Conservation (phyloP, 2,329 filamentous ascomycete species). For the Ophiostoma montium region DNA sequence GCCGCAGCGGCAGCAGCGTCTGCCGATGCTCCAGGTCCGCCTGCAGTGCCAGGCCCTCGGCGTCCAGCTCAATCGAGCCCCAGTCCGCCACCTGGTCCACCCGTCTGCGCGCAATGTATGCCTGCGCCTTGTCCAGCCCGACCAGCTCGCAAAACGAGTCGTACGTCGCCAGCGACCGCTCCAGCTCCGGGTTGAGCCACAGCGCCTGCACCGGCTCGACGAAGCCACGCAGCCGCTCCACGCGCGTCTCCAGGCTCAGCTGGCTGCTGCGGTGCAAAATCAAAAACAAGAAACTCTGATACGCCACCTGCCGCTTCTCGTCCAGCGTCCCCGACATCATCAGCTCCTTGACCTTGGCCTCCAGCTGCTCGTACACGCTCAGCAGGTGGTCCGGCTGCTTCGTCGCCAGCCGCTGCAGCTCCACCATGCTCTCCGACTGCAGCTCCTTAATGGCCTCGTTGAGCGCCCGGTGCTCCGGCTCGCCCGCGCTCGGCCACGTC, state of each 20-base stretch:
- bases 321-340: slow-evolving; percentile 58
- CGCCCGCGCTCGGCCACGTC: slow-evolving; percentile 51
- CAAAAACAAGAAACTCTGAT: slow-evolving; percentile 83
- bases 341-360: slow-evolving; percentile 70
- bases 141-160: slow-evolving; percentile 66
- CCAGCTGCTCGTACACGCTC: slow-evolving; percentile 75
- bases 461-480: slow-evolving; percentile 57
- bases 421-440: slow-evolving; percentile 69
- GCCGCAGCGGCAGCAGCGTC: slow-evolving; percentile 63
- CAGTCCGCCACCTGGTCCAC: slow-evolving; percentile 72
- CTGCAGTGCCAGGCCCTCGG: slow-evolving; percentile 67
- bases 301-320: slow-evolving; percentile 71
- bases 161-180: slow-evolving; percentile 58
- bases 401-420: slow-evolving; percentile 75
- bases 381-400: slow-evolving; percentile 86
- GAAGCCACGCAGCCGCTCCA: slow-evolving; percentile 61
- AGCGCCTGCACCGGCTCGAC: slow-evolving; percentile 66
- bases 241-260: slow-evolving; percentile 55
- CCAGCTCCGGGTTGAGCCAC: slow-evolving; percentile 63
- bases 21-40: slow-evolving; percentile 63
- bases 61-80: slow-evolving; percentile 63
- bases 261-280: slow-evolving; percentile 77
- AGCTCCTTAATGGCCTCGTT: slow-evolving; percentile 84
- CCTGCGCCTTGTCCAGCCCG: slow-evolving; percentile 64
- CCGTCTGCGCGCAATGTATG: slow-evolving; percentile 54